These are phyloP conservation scores for Lablab purpureus DNA, from an alignment of 306 rosid genomes.

Conservation along the genomic window DNA sequence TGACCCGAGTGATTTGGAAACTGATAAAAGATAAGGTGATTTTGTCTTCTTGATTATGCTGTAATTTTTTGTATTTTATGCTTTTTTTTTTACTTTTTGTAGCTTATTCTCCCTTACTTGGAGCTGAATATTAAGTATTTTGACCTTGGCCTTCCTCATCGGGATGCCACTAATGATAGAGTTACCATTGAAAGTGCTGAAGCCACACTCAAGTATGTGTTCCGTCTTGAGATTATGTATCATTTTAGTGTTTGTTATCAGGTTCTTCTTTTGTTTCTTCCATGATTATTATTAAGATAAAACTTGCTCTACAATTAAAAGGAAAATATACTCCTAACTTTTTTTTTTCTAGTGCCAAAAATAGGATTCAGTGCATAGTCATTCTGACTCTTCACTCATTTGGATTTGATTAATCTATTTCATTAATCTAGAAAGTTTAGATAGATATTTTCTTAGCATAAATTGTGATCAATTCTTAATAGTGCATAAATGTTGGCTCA, in stretches of 20 bases:
- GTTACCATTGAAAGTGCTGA: constrained; percentile 70
- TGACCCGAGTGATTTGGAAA: constrained; percentile 66
- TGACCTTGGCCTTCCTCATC: constrained; percentile 65
- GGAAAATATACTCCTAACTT: background rate
- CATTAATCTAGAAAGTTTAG: constrained; percentile 31
- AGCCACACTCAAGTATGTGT: constrained; percentile 63
- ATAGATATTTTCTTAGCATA: background rate
- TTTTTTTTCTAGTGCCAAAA: constrained; percentile 1
- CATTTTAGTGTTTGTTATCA: constrained; percentile 18
- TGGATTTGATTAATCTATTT: constrained; percentile 4
- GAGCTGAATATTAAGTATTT: constrained; percentile 62
- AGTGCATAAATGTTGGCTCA: constrained; percentile 5
- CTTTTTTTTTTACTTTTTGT: constrained; percentile 1
- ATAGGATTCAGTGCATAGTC: constrained; percentile 4
- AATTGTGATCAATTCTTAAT: constrained; percentile 11
- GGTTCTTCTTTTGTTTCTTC: constrained; percentile 17
- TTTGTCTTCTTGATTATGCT: constrained; percentile 25
- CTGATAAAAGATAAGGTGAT: constrained; percentile 63
- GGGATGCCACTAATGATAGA: constrained; percentile 64
- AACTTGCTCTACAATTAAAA: background rate
- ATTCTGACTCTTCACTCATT: constrained; percentile 2
- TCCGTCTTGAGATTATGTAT: background rate
- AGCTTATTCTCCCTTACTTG: constrained; percentile 63
- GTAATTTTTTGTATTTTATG: background rate
- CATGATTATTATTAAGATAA: constrained; percentile 26